These are phyloP conservation scores for Moringa oleifera DNA, from an alignment of 345 rosid genomes.

Conservation along the genomic window DNA sequence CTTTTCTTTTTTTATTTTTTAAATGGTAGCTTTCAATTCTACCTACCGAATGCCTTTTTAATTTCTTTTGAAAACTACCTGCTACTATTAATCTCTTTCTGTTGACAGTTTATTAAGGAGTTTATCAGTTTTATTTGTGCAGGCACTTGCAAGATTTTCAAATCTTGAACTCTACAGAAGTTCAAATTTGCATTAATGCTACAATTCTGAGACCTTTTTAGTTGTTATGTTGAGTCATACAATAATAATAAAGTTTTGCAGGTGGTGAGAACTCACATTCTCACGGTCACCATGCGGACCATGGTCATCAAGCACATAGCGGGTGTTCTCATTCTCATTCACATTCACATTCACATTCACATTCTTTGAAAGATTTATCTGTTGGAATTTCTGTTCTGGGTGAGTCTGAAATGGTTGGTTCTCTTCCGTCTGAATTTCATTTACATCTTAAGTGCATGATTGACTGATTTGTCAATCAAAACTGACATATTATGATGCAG, in stretches of 20 bases:
- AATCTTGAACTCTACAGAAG: conserved; percentile 1
- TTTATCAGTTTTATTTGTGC: too few relatives aligned
- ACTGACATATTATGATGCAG: neutral
- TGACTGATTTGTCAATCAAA: neutral
- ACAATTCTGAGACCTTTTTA: too few relatives aligned
- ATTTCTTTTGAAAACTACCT: too few relatives aligned
- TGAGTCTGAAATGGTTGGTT: conserved; percentile 23
- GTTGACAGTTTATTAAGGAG: too few relatives aligned
- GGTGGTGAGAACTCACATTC: conserved; percentile 86
- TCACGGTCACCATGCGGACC: conserved; percentile 46
- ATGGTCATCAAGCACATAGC: conserved; percentile 36
- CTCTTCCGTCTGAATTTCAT: neutral
- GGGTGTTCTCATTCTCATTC: conserved; percentile 39
- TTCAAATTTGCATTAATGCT: neutral
- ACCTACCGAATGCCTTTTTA: too few relatives aligned
- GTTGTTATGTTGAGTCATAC: neutral
- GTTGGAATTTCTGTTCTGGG: conserved; percentile 87
- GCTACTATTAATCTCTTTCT: too few relatives aligned
- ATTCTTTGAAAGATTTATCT: conserved; percentile 79
- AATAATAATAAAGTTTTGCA: conserved; percentile 28
- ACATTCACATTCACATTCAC: conserved; percentile 48
- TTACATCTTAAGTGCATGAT: neutral
- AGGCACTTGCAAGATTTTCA: neutral
- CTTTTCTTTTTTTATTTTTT: too few relatives aligned
- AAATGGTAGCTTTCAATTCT: too few relatives aligned